Evolutionary conservation across 1,139 yeast genomes (phyloP).

Genomic region (Blastobotrys indianensis): DNA sequence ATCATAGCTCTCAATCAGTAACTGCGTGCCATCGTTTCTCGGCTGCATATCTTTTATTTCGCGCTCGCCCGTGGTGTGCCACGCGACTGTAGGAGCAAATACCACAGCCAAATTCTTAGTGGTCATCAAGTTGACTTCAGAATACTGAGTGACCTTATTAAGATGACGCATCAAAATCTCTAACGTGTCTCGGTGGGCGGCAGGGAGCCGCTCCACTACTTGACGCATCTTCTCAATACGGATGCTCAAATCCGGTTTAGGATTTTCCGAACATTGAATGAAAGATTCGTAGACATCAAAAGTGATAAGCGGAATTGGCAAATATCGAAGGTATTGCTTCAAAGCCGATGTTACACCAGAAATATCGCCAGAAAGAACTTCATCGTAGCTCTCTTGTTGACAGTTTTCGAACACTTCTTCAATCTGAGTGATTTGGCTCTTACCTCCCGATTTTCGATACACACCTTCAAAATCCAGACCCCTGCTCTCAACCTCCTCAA

Average conservation of each 20-base stretch:
- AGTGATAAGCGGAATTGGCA: slow-evolving; percentile 83
- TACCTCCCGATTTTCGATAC: slow-evolving; percentile 86
- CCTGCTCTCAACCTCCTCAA: slow-evolving; percentile 69
- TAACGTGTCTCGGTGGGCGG: slow-evolving; percentile 59
- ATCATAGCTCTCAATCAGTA: slow-evolving; percentile 54
- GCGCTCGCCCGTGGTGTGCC: slow-evolving; percentile 74
- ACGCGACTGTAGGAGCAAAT: slow-evolving; percentile 88
- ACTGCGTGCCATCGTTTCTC: slow-evolving; percentile 74
- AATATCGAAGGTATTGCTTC: slow-evolving; percentile 75
- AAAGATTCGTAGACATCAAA: slow-evolving; percentile 61
- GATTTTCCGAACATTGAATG: slow-evolving; percentile 42
- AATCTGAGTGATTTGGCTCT: slow-evolving; percentile 59
- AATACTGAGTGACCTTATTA: slow-evolving; percentile 27
- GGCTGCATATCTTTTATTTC: slow-evolving; percentile 84
- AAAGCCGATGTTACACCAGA: slow-evolving; percentile 83
- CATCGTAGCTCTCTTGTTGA: slow-evolving; percentile 31
- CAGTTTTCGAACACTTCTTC: slow-evolving; percentile 38
- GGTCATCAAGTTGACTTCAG: slow-evolving; percentile 53
- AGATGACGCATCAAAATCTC: slow-evolving; percentile 58
- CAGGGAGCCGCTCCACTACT: slow-evolving; percentile 49
- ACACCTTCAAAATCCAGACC: slow-evolving; percentile 78
- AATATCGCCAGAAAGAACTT: slow-evolving; percentile 59
- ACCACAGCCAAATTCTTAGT: slow-evolving; percentile 80
- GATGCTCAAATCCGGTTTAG: slow-evolving; percentile 33
- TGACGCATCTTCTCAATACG: slow-evolving; percentile 32